These are phyloP conservation scores for Platanthera zijinensis DNA, from an alignment of 106 monocot genomes.

Conservation along the genomic window DNA sequence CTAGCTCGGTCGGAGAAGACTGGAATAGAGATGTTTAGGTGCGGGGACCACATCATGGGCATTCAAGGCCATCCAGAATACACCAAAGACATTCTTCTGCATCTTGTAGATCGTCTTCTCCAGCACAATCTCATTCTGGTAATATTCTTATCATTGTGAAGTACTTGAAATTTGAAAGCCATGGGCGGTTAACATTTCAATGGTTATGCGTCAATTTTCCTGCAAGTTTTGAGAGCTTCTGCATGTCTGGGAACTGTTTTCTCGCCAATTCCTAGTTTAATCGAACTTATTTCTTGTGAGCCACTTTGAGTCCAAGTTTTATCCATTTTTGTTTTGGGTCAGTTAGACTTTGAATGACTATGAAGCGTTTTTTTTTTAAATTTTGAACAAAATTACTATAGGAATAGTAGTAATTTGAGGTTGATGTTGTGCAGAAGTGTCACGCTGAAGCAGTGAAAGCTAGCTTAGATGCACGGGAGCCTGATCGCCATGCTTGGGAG, in stretches of 20 bases:
- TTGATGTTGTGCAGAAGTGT: conserved; percentile 14
- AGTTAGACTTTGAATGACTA: background rate
- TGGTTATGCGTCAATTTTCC: background rate
- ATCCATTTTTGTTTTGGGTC: background rate
- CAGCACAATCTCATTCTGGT: conserved; percentile 23
- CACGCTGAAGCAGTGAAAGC: conserved; percentile 35
- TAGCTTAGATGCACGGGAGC: conserved; percentile 21
- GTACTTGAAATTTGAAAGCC: too few species aligned
- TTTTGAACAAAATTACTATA: background rate
- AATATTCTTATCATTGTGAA: background rate
- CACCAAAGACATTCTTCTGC: conserved; percentile 30
- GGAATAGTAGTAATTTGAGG: background rate
- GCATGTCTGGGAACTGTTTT: too few species aligned
- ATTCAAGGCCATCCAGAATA: conserved; percentile 57
- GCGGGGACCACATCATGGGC: conserved; percentile 36
- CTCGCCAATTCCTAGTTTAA: background rate
- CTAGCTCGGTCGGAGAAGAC: conserved; percentile 39
- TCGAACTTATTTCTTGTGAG: background rate
- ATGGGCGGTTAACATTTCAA: background rate
- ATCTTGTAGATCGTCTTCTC: conserved; percentile 26
- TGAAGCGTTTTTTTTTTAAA: background rate
- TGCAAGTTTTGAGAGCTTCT: background rate
- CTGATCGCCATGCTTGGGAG: conserved; percentile 38
- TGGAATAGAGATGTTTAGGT: conserved; percentile 30
- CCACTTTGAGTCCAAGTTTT: background rate